A percentile compares a stretch with the other conserved stretches of the same genome.
Evolutionary conservation across 441 rosid species (phyloP).

Genomic region (Bocquillonia castaneifolia): DNA sequence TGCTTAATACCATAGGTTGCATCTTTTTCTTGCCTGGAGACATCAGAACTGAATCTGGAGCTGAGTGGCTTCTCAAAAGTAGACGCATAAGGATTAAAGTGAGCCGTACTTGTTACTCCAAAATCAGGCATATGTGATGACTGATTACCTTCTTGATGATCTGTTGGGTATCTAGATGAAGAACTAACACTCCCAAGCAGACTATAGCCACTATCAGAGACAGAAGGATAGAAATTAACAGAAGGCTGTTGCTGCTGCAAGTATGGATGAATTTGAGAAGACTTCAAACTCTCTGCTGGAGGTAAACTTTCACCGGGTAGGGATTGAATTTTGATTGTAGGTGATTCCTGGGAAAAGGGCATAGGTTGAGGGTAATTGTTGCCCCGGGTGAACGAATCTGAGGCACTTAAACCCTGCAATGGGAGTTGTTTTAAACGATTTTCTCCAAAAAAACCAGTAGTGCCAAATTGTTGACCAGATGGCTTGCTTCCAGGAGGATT

Average conservation of each 20-base stretch:
- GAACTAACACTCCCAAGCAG: conserved; percentile 26
- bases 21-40: conserved; percentile 34
- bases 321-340: conserved; percentile 26
- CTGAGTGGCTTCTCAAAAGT: conserved; percentile 43
- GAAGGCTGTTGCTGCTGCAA: conserved; percentile 32
- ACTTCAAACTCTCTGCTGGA: conserved; percentile 26
- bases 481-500: conserved; percentile 24
- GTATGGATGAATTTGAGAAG: conserved; percentile 36
- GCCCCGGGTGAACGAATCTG: conserved; percentile 28
- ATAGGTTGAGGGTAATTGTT: conserved; percentile 23
- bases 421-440: conserved; percentile 22
- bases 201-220: conserved; percentile 15
- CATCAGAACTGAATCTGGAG: conserved; percentile 38
- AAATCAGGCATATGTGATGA: conserved; percentile 27
- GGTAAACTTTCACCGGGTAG: conserved; percentile 31
- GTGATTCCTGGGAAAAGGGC: conserved; percentile 21
- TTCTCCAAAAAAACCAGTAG: conserved; percentile 20
- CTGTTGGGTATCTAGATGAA: conserved; percentile 32
- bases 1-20: conserved; percentile 19
- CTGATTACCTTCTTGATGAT: conserved; percentile 27
- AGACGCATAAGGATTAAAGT: conserved; percentile 43
- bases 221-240: conserved; percentile 25
- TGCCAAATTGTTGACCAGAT: conserved; percentile 27
- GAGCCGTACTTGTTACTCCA: conserved; percentile 32
- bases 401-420: conserved; percentile 13